Evolutionary conservation across 768 basidiomycete genomes (phyloP).

Genomic region (Boletus coccyginus): DNA sequence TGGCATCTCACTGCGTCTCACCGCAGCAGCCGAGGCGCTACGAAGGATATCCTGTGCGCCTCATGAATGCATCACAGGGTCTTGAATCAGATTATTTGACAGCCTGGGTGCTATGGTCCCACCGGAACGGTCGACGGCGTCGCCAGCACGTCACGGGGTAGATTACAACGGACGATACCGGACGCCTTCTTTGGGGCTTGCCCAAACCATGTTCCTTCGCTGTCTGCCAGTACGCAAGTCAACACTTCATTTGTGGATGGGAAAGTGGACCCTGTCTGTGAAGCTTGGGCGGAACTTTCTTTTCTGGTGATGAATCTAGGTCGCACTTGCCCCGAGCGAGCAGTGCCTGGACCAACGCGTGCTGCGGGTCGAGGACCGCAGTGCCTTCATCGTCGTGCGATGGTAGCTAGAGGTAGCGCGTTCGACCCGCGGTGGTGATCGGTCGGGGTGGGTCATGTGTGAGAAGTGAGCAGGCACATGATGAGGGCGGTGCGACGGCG

Average conservation of each 20-base stretch:
- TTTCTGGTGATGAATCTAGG: constrained; percentile 7
- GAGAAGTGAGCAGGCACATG: not conserved
- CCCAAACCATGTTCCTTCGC: not conserved
- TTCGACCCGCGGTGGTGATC: not conserved
- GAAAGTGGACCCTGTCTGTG: constrained; percentile 12
- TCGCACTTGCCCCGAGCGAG: not conserved
- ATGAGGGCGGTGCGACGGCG: constrained; percentile 2
- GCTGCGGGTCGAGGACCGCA: not conserved
- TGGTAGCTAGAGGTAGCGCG: not conserved
- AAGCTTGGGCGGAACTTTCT: not conserved
- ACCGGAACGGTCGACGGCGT: too few relatives aligned
- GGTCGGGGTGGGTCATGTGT: too few relatives aligned
- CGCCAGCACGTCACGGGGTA: too few relatives aligned
- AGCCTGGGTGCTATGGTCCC: not conserved
- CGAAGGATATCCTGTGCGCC: not conserved
- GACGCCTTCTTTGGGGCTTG: constrained; percentile 1
- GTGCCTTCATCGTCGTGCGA: not conserved
- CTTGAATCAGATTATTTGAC: not conserved
- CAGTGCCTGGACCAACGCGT: not conserved
- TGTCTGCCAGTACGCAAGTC: not conserved
- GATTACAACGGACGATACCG: not conserved
- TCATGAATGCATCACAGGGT: not conserved
- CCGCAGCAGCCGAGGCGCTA: not conserved
- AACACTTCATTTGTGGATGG: constrained; percentile 9
- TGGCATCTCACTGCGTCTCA: not conserved